Conservation (phyloP, 177 flowering plant species). For the Vitis hybrid region DNA sequence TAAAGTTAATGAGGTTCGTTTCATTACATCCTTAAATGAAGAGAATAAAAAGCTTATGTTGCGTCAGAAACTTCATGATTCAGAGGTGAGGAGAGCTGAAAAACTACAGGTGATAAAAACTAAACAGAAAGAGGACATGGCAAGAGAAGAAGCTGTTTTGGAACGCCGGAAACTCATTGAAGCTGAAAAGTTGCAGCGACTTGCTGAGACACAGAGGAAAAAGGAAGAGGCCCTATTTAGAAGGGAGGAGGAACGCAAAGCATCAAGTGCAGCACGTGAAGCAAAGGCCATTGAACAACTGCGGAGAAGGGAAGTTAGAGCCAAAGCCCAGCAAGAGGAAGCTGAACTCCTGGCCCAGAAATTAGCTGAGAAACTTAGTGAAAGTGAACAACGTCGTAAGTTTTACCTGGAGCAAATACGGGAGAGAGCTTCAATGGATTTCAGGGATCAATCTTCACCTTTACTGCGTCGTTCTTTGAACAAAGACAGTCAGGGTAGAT, state of each 20-base stretch:
- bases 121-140: constrained; percentile 92
- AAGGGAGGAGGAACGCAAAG: constrained; percentile 94
- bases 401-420: constrained; percentile 90
- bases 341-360: constrained; percentile 93
- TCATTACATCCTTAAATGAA: constrained; percentile 89
- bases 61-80: constrained; percentile 88
- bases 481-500: constrained; percentile 63
- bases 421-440: constrained; percentile 95
- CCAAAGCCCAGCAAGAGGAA: constrained; percentile 94
- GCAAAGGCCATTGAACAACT: constrained; percentile 86
- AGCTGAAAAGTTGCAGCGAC: constrained; percentile 90
- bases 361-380: constrained; percentile 86
- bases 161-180: constrained; percentile 86
- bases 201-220: constrained; percentile 84
- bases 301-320: constrained; percentile 79
- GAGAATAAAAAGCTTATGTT: constrained; percentile 78
- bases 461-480: constrained; percentile 56
- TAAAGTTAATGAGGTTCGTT: constrained; percentile 94
- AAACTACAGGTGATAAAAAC: constrained; percentile 79
- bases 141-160: constrained; percentile 94
- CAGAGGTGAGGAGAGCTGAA: constrained; percentile 93
- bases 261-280: constrained; percentile 94
- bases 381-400: constrained; percentile 93
- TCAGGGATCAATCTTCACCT: constrained; percentile 93
- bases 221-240: constrained; percentile 94